Conservation (phyloP, 2,329 filamentous ascomycete species). For the Cladosporium sp. region DNA sequence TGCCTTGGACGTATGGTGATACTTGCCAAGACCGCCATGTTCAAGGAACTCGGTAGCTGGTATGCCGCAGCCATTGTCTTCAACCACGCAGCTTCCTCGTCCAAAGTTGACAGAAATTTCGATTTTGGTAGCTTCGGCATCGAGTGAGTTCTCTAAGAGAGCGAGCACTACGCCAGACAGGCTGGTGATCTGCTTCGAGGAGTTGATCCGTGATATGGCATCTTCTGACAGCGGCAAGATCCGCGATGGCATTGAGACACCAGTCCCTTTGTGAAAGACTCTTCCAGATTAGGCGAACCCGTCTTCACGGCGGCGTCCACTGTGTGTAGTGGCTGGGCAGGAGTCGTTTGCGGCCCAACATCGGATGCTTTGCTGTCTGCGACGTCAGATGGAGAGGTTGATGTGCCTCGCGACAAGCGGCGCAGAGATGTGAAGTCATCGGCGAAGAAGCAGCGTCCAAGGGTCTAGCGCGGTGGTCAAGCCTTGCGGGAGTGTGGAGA, state of each 20-base stretch:
- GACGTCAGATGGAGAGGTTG: no score
- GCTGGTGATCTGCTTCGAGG: constrained; percentile 73
- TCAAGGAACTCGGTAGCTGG: constrained; percentile 65
- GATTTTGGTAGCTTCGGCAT: constrained; percentile 68
- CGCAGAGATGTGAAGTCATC: no score
- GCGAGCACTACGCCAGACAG: constrained; percentile 68
- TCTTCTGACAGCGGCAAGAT: constrained; percentile 26
- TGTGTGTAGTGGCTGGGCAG: constrained; percentile 6
- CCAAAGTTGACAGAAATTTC: constrained; percentile 68
- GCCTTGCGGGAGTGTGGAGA: neutral
- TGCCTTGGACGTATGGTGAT: constrained; percentile 67
- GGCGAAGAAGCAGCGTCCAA: neutral
- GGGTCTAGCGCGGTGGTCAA: neutral
- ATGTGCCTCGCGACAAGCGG: no score
- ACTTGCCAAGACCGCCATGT: constrained; percentile 65
- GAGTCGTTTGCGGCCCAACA: constrained; percentile 1
- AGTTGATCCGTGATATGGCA: constrained; percentile 65
- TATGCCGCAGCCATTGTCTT: constrained; percentile 84
- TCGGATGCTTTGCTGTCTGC: neutral
- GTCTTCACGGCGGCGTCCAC: constrained; percentile 42
- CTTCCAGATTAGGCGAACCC: neutral
- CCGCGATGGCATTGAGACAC: constrained; percentile 15
- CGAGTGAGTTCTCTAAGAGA: constrained; percentile 77
- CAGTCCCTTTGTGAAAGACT: neutral
- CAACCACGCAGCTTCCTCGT: constrained; percentile 71